Evolutionary conservation across 2,329 filamentous ascomycete genomes (phyloP), one percentile per base, ranked within the genome.

Genomic region (Xylaria sp.): DNA sequence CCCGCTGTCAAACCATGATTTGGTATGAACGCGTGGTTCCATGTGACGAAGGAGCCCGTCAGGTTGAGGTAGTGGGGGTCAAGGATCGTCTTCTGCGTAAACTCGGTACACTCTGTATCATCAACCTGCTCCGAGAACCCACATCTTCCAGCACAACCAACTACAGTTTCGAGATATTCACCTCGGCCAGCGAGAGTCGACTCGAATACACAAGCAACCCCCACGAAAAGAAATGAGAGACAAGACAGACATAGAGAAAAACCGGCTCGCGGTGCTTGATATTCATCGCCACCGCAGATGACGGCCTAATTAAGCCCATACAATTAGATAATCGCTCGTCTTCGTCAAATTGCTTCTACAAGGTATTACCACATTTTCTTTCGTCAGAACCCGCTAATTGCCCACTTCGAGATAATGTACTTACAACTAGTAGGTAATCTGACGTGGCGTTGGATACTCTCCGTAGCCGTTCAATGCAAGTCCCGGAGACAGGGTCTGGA

Each of bases 401-500:
- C 9, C 28, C 9, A 31, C 5, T 9, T 9, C 28, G n/a, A n/a
- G n/a, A 31, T 31, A 31, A 4, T 31, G n/a, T 31, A 31, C 28
- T 31, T 31, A 31, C 28, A n/a, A n/a, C 9, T 31, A 31, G 28
- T 31, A 31, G 28, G 28, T 9, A 31, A 57, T 47, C 17, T 31
- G 33, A 47, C 58, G 40, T 42, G 57, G 61, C 50, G 49, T 64
- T 55, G 65, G 65, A 60, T 69, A 55, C n/a, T 57, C 69, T 70
- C 70, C 70, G 68, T 69, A 65, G 63, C 69, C 61, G 60, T 70
- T 69, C 65, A 66, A 63, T 55, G 63, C 64, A 67, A 62, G 67
- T 62, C 46, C 65, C 71, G 71, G 71, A 65, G 67, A 71, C 70
- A 71, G 54, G 69, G 69, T 51, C 70, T 67, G 25, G 61, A 70